Percentiles rank a stretch among this genome's conserved stretches.
Evolutionary conservation across 2,329 filamentous ascomycete species (phyloP).

Genomic region (Colletotrichum sp.): DNA sequence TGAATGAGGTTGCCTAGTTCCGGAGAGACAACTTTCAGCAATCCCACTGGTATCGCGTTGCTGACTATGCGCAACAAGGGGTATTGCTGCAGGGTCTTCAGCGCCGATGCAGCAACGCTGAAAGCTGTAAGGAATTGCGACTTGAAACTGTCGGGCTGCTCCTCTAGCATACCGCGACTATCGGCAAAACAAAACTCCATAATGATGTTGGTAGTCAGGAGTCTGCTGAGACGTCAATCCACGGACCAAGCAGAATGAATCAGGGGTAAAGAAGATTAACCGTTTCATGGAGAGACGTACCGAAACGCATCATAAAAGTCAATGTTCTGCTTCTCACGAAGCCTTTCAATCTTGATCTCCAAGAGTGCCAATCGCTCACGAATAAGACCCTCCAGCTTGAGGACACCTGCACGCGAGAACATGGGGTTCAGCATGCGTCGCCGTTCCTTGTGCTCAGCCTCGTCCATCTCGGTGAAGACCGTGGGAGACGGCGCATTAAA

Average conservation of each 20-base stretch:
- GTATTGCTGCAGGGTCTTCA: background rate
- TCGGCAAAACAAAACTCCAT: background rate
- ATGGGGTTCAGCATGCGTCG: background rate
- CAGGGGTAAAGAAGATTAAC: background rate
- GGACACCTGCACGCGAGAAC: background rate
- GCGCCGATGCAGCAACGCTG: background rate
- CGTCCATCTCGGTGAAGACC: background rate
- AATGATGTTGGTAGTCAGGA: background rate
- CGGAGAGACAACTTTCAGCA: background rate
- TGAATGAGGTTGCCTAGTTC: background rate
- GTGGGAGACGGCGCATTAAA: background rate
- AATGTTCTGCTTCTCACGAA: background rate
- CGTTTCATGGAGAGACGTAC: background rate
- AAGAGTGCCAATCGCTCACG: background rate
- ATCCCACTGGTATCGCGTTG: background rate
- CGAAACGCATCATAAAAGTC: background rate
- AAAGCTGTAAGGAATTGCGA: background rate
- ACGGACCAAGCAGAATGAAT: background rate
- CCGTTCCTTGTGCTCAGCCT: background rate
- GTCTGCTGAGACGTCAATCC: background rate
- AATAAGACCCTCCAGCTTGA: background rate
- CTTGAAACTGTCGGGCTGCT: background rate
- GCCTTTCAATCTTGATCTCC: background rate
- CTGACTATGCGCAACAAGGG: background rate
- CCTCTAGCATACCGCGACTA: background rate